Evolutionary conservation across 176 grass and related monocot genomes (phyloP), one percentile per base, ranked within the genome.

Genomic region (Eragrostis curvula): DNA sequence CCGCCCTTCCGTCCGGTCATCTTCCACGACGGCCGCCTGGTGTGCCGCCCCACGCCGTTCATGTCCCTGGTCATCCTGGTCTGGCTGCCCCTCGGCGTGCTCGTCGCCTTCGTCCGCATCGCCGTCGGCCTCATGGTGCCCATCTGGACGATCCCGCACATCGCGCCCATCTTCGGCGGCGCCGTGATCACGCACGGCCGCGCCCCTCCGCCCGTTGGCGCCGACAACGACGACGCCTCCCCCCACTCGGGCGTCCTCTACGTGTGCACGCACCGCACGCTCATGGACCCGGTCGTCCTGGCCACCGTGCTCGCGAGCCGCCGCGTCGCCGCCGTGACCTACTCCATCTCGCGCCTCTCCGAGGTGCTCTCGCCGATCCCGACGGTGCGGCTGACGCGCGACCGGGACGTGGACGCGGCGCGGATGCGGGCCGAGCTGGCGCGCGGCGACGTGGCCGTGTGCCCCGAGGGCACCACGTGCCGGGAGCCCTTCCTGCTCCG

Each of bases 381-480:
- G 72, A 92, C 88, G 42, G 80, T 92, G 58, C 88, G 82, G 21
- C 61, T 96, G 68, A 96, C 85, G 59, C 78, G 93, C n/a, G 79
- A 96, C 80, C 88, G 90, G 1, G 70, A 41, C 3, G 71, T 29
- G 17, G 93, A 96, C 83, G 82, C 88, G 12, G 82, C 78, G 18
- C 23, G 46, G 18, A 96, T 93, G 83, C 91, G 68, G 1, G 78
- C 58, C 0, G 86, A 95, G 83, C 90, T 98, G 12, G 61, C 79
- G 23, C 70, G 77, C 0, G 89, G 96, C 27, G 96, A 99, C 73
- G 90, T 99, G 23, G 93, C 87, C 3, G 89, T 95, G 30, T 99
- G 96, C 85, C 93, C 93, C n/a, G 93, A 99, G 83, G 96, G 96
- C 24, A 99, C 93, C 18, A 99, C 96, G 6, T 99, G 96, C 81